Evolutionary conservation across 2,329 filamentous ascomycete genomes (phyloP), one percentile per base, ranked within the genome.

Genomic region (Alternaria infectoria): DNA sequence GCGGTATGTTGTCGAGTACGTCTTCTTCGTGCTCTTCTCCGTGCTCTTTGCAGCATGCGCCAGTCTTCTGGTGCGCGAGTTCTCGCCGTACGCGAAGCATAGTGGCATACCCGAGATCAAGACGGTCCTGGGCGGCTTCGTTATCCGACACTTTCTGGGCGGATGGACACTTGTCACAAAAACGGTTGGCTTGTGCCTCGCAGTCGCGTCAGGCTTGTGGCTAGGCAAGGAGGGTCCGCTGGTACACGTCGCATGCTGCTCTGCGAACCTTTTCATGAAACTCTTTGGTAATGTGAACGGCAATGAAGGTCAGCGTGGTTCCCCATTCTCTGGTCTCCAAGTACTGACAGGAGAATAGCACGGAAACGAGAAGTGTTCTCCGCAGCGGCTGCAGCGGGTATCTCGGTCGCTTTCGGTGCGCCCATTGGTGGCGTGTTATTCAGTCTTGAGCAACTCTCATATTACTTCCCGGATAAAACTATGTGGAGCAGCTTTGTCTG

Each of bases 401-500:
- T 97, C 44, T 97, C 93, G 2, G 94, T 97, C 26, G 94, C 94
- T 47, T 97, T 97, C 78, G 94, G 94, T 28, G 93, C 94, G 6
- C 94, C 94, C 9, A 97, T 98, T 59, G 96, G 95, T 11, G 95
- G 95, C 50, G 95, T 98, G 21, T 83, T 98, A 19, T 98, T 98
- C 83, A 96, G 93, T 80, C 87, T 98, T n/a, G 95, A 92, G 87
- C 93, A 97, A 86, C 84, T 98, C 3, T 97, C 93, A 1, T 98
- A 97, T 79, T 98, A 97, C 80, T 98, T 98, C 72, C 95, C 96
- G 0, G 95, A 98, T 81, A 98, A 98, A 81, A 98, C 96, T 10
- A 98, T 99, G 96, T 99, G 96, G 96, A 96, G 97, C 79, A 97
- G 93, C 74, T 99, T 99, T 76, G 96, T 99, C 44, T 98, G 96